A percentile compares a stretch with the other conserved stretches of the same genome.
phyloP scores from a whole-genome alignment of 192 early-diverging fungal genomes.

The Entophlyctis helioformis region DNA sequence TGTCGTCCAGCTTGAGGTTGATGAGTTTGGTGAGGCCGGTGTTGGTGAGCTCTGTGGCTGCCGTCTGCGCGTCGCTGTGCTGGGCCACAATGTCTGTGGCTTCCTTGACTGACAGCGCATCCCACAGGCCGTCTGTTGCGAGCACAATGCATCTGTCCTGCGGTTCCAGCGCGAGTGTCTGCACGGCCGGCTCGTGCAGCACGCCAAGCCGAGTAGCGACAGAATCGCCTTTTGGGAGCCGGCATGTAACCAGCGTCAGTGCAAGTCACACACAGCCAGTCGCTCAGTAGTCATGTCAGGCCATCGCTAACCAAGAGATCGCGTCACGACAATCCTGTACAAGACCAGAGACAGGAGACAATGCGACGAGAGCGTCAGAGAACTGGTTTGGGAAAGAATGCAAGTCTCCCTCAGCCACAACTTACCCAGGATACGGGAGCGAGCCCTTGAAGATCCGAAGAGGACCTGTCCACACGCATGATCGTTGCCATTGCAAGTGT shows the following conservation, averaged over 20 bases:
- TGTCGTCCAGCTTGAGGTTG: constrained; percentile 3
- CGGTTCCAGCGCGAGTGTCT: neutral
- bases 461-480: constrained; percentile 1
- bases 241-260: no score
- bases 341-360: neutral
- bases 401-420: no score
- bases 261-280: no score
- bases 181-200: constrained; percentile 4
- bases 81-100: neutral
- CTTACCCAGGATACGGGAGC: constrained; percentile 9
- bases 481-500: neutral
- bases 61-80: constrained; percentile 1
- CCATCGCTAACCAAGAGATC: no score
- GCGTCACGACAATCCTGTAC: constrained; percentile 3
- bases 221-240: no score
- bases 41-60: neutral
- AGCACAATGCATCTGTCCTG: constrained; percentile 4
- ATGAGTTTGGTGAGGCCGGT: constrained; percentile 1
- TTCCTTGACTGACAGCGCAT: neutral
- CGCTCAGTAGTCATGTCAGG: no score
- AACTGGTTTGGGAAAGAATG: no score
- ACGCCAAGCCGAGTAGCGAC: constrained; percentile 6
- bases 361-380: neutral
- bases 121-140: constrained; percentile 11
- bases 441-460: constrained; percentile 7